phyloP scores from a whole-genome alignment of 257 asterid species.

The Henckelia pumila region DNA sequence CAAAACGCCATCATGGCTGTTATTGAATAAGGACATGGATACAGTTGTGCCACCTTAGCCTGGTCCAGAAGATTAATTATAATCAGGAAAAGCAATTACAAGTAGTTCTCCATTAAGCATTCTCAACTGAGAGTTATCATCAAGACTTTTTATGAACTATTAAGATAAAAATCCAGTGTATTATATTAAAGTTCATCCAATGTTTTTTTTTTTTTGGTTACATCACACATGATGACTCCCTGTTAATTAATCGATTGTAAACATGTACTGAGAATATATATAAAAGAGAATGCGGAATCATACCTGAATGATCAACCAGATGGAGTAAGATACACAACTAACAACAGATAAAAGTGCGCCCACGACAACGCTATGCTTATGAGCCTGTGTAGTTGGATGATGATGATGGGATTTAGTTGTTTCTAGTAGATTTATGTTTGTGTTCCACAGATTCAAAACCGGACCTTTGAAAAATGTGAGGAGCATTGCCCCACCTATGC shows the following conservation, averaged over 20 bases:
- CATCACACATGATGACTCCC: no score
- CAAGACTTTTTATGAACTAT: not conserved
- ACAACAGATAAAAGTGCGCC: conserved; percentile 52
- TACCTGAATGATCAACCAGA: conserved; percentile 74
- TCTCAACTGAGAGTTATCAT: not conserved
- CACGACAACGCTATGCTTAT: conserved; percentile 22
- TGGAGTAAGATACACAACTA: conserved; percentile 46
- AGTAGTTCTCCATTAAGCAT: not conserved
- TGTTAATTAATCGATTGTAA: no score
- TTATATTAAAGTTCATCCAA: no score
- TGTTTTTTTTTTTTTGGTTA: no score
- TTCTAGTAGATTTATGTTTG: conserved; percentile 48
- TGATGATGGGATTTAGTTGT: conserved; percentile 27
- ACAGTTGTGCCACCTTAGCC: conserved; percentile 49
- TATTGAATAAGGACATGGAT: conserved; percentile 59
- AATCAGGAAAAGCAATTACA: not conserved
- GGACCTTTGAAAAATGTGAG: conserved; percentile 74
- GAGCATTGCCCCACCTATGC: conserved; percentile 76
- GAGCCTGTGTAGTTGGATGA: not conserved
- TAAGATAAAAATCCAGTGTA: not conserved
- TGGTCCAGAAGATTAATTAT: not conserved
- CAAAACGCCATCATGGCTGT: conserved; percentile 51
- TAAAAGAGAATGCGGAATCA: not conserved
- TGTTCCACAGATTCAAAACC: conserved; percentile 36
- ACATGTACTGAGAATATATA: not conserved